phyloP scores from a whole-genome alignment of 2,329 filamentous ascomycete genomes.

The Diaporthe amygdali region DNA sequence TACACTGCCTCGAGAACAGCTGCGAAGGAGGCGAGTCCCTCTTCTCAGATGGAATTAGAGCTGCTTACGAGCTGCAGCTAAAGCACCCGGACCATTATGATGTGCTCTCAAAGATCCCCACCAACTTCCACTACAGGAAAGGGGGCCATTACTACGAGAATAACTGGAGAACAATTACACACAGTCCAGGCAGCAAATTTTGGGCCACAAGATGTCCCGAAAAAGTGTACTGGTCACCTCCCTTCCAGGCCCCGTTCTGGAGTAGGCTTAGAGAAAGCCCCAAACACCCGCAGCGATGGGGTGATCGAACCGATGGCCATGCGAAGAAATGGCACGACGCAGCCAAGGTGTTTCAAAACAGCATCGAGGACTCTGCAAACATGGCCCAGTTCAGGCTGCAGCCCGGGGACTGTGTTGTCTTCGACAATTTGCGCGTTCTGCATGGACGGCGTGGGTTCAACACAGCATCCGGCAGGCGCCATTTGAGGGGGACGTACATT shows the following conservation, averaged over 20 bases:
- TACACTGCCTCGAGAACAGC: slow-evolving; percentile 87
- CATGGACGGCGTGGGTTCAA: slow-evolving; percentile 85
- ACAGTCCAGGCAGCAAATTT: slow-evolving; percentile 1
- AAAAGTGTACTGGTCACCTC: background rate
- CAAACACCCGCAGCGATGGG: no score
- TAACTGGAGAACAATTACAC: slow-evolving; percentile 57
- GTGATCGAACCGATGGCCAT: background rate
- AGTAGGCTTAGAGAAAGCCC: no score
- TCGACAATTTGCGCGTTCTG: slow-evolving; percentile 82
- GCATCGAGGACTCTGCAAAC: slow-evolving; percentile 62
- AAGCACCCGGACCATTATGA: slow-evolving; percentile 33
- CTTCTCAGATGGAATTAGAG: slow-evolving; percentile 78
- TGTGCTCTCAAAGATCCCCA: slow-evolving; percentile 45
- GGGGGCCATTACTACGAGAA: slow-evolving; percentile 70
- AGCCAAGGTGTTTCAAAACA: slow-evolving; percentile 58
- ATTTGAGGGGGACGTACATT: slow-evolving; percentile 87
- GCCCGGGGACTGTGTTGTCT: slow-evolving; percentile 87
- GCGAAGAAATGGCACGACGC: slow-evolving; percentile 50
- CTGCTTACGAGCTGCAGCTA: slow-evolving; percentile 50
- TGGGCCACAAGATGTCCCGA: background rate
- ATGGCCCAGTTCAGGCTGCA: slow-evolving; percentile 76
- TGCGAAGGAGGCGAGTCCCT: slow-evolving; percentile 84
- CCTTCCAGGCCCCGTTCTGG: slow-evolving; percentile 29
- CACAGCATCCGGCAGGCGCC: slow-evolving; percentile 68
- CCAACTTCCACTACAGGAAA: slow-evolving; percentile 65